Conservation (phyloP, 495 filamentous ascomycete genomes). For the Annulohypoxylon maeteangense region DNA sequence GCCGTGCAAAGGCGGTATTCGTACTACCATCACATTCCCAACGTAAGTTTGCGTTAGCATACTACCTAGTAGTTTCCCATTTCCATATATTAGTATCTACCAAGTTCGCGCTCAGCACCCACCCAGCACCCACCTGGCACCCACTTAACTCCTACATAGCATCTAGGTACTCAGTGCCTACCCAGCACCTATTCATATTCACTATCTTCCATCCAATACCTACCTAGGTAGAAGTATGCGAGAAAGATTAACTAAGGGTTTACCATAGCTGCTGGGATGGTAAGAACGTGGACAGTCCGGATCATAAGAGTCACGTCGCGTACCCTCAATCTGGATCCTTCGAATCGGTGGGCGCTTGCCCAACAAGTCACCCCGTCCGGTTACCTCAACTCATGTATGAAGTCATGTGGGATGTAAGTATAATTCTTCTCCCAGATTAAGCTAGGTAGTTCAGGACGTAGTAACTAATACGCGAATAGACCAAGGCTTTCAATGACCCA, state of each 20-base stretch:
- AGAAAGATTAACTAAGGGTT: not conserved
- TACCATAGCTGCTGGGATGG: slow-evolving; percentile 68
- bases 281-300: slow-evolving; percentile 65
- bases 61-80: not conserved
- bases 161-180: too few species aligned
- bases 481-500: slow-evolving; percentile 51
- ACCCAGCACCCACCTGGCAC: too few species aligned
- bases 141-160: not conserved
- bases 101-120: too few species aligned
- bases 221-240: not conserved
- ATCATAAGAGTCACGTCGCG: slow-evolving; percentile 69
- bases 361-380: slow-evolving; percentile 49
- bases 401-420: slow-evolving; percentile 55
- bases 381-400: slow-evolving; percentile 56
- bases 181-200: not conserved
- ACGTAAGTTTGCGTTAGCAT: slow-evolving; percentile 22
- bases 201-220: not conserved
- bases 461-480: slow-evolving; percentile 34
- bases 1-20: slow-evolving; percentile 50
- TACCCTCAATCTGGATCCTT: slow-evolving; percentile 53
- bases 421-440: not conserved
- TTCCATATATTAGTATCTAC: too few species aligned
- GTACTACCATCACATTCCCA: slow-evolving; percentile 54
- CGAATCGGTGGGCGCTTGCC: slow-evolving; percentile 45
- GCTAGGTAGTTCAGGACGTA: not conserved